Percentiles rank a stretch among this genome's conserved stretches.
These are phyloP conservation scores for Allium fistulosum DNA, from an alignment of 106 monocot genomes.

Conservation along the genomic window DNA sequence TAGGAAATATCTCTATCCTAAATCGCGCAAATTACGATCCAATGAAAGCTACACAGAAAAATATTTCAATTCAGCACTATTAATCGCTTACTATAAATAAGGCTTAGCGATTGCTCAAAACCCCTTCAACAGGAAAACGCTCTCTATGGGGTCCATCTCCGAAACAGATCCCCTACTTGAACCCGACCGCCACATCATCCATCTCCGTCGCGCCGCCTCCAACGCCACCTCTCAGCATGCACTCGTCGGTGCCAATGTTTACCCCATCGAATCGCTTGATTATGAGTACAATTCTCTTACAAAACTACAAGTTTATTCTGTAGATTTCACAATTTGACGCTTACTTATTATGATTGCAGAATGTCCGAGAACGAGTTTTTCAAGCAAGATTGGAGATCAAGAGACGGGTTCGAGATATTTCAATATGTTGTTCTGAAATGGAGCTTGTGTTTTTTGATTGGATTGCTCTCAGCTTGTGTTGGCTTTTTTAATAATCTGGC, in stretches of 20 bases:
- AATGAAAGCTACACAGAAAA: too few species aligned
- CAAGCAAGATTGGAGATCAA: conserved; percentile 80
- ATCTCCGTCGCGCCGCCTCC: conserved; percentile 40
- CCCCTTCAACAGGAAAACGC: background rate
- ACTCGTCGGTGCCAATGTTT: conserved; percentile 72
- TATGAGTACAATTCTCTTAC: conserved; percentile 44
- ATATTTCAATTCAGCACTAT: too few species aligned
- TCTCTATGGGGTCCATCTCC: background rate
- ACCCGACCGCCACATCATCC: background rate
- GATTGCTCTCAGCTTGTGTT: conserved; percentile 25
- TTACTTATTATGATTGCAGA: conserved; percentile 1
- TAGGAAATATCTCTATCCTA: too few species aligned
- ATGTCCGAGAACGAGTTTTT: conserved; percentile 78
- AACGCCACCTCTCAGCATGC: conserved; percentile 71
- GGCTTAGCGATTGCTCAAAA: too few species aligned
- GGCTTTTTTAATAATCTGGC: conserved; percentile 84
- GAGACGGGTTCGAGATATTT: conserved; percentile 28
- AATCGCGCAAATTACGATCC: too few species aligned
- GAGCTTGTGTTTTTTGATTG: conserved; percentile 71
- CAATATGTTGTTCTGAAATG: conserved; percentile 73
- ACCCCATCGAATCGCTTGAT: conserved; percentile 88
- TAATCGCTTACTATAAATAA: too few species aligned
- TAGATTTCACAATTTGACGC: background rate
- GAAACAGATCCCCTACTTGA: conserved; percentile 1
- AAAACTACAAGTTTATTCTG: background rate